Conservation (phyloP, 257 asterid species). For the Knoxia roxburghii region DNA sequence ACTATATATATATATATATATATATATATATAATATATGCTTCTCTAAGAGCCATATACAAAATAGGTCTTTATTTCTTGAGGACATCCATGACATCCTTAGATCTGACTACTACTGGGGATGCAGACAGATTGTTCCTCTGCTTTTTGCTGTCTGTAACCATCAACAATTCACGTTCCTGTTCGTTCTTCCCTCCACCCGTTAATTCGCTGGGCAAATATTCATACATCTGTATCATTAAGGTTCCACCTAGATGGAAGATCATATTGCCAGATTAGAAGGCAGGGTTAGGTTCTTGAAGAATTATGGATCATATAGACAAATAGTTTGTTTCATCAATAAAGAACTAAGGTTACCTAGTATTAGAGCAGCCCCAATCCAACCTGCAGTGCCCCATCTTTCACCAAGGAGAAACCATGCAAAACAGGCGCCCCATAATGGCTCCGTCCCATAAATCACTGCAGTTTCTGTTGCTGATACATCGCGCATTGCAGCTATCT, state of each 20-base stretch:
- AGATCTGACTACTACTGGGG: slow-evolving; percentile 35
- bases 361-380: slow-evolving; percentile 68
- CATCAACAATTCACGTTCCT: slow-evolving; percentile 12
- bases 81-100: slow-evolving; percentile 23
- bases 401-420: slow-evolving; percentile 79
- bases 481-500: slow-evolving; percentile 70
- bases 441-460: slow-evolving; percentile 62
- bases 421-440: slow-evolving; percentile 77
- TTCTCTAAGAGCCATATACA: not conserved
- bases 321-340: not conserved
- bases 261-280: not conserved
- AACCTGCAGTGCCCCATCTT: slow-evolving; percentile 65
- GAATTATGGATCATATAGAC: not conserved
- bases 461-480: slow-evolving; percentile 80
- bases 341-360: slow-evolving; percentile 34
- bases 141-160: slow-evolving; percentile 21
- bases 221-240: slow-evolving; percentile 41
- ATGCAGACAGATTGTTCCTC: slow-evolving; percentile 27
- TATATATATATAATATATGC: too few relatives aligned
- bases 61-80: slow-evolving; percentile 26
- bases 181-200: slow-evolving; percentile 9
- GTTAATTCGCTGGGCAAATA: slow-evolving; percentile 17
- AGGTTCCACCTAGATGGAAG: slow-evolving; percentile 50
- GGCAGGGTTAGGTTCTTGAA: not conserved
- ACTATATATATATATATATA: not conserved